Evolutionary conservation across 768 basidiomycete species (phyloP).

Genomic region (Boletus vermiculosoides): DNA sequence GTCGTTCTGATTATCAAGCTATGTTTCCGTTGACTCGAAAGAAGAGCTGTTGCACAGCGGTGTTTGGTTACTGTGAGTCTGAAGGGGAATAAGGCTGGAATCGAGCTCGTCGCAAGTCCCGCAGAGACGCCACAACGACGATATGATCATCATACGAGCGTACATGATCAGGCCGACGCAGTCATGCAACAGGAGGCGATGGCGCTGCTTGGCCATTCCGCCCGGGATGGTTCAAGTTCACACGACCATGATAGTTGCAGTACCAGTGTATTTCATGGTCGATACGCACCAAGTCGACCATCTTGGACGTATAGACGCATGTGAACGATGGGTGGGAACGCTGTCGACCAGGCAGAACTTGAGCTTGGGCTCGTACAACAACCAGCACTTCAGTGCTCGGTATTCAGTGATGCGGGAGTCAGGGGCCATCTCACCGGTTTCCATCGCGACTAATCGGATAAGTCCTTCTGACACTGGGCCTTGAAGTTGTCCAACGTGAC

Average conservation of each 20-base stretch:
- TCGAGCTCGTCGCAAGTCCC: background rate
- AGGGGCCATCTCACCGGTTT: conserved; percentile 4
- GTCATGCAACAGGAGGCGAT: too few species aligned
- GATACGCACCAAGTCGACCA: too few species aligned
- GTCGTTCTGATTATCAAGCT: background rate
- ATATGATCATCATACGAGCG: too few species aligned
- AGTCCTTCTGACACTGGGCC: background rate
- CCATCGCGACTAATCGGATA: conserved; percentile 18
- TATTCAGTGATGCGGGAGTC: background rate
- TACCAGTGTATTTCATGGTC: too few species aligned
- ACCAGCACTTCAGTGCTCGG: background rate
- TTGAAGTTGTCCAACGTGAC: background rate
- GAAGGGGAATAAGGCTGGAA: background rate
- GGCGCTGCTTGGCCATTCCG: too few species aligned
- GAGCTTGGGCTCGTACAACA: background rate
- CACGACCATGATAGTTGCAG: background rate
- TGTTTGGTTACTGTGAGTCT: background rate
- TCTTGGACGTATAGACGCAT: too few species aligned
- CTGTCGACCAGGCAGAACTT: background rate
- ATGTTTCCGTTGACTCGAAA: background rate
- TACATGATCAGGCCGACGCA: background rate
- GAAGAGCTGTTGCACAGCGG: too few species aligned
- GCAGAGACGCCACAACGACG: too few species aligned
- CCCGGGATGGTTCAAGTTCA: too few species aligned
- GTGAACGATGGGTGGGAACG: background rate